phyloP scores from a whole-genome alignment of 202 grass and related monocot species.

The Brachypodium distachyon region DNA sequence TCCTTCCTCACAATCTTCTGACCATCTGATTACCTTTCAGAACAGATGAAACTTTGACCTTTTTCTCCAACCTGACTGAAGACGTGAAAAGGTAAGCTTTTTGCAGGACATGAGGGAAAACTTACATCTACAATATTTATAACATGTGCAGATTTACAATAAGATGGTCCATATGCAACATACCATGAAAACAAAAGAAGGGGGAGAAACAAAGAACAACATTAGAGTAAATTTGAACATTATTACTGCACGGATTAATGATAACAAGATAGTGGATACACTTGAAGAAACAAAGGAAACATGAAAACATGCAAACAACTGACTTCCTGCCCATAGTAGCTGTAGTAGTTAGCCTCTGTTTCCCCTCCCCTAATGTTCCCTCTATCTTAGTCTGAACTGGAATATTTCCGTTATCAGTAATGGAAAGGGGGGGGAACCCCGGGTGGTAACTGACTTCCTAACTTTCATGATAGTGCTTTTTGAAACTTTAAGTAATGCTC shows the following conservation, averaged over 20 bases:
- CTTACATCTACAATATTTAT: neutral
- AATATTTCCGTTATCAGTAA: too few relatives aligned
- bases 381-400: too few relatives aligned
- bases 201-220: neutral
- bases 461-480: neutral
- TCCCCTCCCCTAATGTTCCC: too few relatives aligned
- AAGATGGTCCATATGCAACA: neutral
- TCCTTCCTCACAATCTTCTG: neutral
- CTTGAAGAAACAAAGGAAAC: neutral
- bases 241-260: neutral
- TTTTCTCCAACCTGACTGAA: constrained; percentile 44
- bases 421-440: too few relatives aligned
- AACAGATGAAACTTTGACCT: constrained; percentile 22
- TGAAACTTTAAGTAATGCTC: neutral
- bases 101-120: neutral
- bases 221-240: neutral
- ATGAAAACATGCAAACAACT: neutral
- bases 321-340: too few relatives aligned
- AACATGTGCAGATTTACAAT: neutral
- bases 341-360: too few relatives aligned
- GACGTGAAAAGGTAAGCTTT: constrained; percentile 6
- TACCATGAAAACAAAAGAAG: neutral
- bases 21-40: constrained; percentile 36
- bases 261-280: neutral
- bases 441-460: too few relatives aligned